Conservation (phyloP, 1,284 basidiomycete genomes). For the Ceratobasidium sp. region DNA sequence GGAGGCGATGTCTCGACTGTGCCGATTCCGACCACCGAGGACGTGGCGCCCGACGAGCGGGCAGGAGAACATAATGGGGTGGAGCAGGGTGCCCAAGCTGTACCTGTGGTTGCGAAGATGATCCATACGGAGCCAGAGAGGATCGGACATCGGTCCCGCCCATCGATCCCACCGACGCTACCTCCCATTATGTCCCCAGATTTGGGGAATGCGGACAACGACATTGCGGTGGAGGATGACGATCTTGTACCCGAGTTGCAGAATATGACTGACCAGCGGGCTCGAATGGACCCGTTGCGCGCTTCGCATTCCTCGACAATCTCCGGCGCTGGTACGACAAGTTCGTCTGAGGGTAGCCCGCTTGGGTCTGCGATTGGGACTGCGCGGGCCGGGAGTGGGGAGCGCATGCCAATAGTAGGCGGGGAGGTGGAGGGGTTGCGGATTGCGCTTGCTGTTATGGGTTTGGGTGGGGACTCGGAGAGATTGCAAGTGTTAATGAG, state of each 20-base stretch:
- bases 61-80: not conserved
- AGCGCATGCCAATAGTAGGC: conserved; percentile 23
- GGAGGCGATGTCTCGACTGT: conserved; percentile 23
- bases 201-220: not conserved
- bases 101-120: not conserved
- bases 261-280: conserved; percentile 17
- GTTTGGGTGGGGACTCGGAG: conserved; percentile 26
- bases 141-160: not conserved
- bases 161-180: conserved; percentile 22
- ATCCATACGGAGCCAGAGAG: not conserved
- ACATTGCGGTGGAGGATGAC: conserved; percentile 33
- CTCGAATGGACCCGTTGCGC: conserved; percentile 28
- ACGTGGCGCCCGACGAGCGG: not conserved
- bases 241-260: conserved; percentile 35
- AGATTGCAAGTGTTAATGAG: conserved; percentile 7
- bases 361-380: conserved; percentile 15
- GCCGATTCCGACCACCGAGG: conserved; percentile 17
- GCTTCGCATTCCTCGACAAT: conserved; percentile 34
- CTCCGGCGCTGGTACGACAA: conserved; percentile 27
- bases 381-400: conserved; percentile 29
- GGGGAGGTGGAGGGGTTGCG: conserved; percentile 34
- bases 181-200: conserved; percentile 18
- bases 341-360: conserved; percentile 35
- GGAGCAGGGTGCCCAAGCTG: not conserved
- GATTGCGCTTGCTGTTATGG: conserved; percentile 34